Evolutionary conservation across 306 rosid genomes (phyloP), one percentile per base, ranked within the genome.

Genomic region (Medicago lupulina): DNA sequence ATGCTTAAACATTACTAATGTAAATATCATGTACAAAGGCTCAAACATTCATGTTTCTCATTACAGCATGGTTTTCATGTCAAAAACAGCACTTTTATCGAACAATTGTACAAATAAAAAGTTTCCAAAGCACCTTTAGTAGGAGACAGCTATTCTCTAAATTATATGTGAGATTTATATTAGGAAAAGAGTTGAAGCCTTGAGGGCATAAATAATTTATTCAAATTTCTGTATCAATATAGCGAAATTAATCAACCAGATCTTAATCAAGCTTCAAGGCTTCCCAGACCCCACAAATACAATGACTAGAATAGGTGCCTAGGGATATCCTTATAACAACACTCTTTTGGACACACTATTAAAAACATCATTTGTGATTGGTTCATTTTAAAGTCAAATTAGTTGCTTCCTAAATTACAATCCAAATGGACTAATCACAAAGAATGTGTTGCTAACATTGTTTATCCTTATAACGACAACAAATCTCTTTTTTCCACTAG

Each of bases 1-100:
- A 62, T 19, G 55, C 41, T 44, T 53, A 62, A 82, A 34, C 71
- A 59, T 36, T 49, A 66, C 71, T 41, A 36, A 55, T 9, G 59
- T 68, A 75, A 68, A 50, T 61, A 28, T 57, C 64, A 75, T 0
- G 21, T 16, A 14, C 40, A 58, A 47, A 75, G 60, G 67, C 51
- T 80, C 51, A 61, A 36, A 67, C 18, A 67, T 59, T 39, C 28
- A 44, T 16, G 53, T 54, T 34, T 50, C 50, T n/a, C 47, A 43
- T 28, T 70, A 17, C 67, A 55, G 62, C 77, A 69, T 25, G 76
- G 21, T 61, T 75, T 17, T 54, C 13, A 54, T 54, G 13, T 17
- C n/a, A 57, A 57, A 21, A 15, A 57, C 63, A 53, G 17, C 64
- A 70, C 36, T 81, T 47, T 70, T 54, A 59, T 25, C 38, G 47